Evolutionary conservation across 306 rosid species (phyloP).

Genomic region (Vachellia pachyceras): DNA sequence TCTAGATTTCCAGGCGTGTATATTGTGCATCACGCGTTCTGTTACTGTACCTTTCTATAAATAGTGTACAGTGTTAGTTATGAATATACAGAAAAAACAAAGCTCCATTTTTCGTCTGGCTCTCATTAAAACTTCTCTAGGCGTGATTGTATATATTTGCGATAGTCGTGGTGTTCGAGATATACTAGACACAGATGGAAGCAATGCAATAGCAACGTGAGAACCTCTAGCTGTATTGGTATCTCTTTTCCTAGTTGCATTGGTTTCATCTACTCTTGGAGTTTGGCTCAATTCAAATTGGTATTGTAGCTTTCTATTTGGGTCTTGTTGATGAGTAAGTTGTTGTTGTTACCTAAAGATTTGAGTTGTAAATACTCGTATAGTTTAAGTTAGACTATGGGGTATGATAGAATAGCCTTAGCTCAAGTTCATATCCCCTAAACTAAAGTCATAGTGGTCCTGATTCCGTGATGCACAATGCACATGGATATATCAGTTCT

Average conservation of each 20-base stretch:
- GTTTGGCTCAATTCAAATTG: neutral
- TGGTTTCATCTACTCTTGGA: neutral
- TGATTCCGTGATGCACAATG: neutral
- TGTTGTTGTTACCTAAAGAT: neutral
- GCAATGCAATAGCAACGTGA: conserved; percentile 73
- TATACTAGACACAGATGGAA: conserved; percentile 96
- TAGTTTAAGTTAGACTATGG: neutral
- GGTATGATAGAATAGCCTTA: neutral
- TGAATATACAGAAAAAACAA: too few relatives aligned
- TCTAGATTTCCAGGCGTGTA: too few relatives aligned
- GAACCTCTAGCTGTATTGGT: conserved; percentile 96
- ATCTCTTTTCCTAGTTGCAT: conserved; percentile 33
- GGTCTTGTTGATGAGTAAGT: conserved; percentile 3
- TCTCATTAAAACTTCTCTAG: too few relatives aligned
- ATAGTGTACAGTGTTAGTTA: too few relatives aligned
- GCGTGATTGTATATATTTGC: conserved; percentile 90
- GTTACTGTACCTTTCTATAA: too few relatives aligned
- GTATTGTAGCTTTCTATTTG: neutral
- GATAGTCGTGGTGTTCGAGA: conserved; percentile 93
- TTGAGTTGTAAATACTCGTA: neutral
- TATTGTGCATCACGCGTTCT: too few relatives aligned
- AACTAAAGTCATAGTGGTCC: too few relatives aligned
- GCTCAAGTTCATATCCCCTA: neutral
- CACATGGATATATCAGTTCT: neutral
- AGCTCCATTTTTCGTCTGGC: too few relatives aligned